These are phyloP conservation scores for Coniochaeta pulveracea DNA, from an alignment of 2,329 filamentous ascomycete species.

Conservation along the genomic window DNA sequence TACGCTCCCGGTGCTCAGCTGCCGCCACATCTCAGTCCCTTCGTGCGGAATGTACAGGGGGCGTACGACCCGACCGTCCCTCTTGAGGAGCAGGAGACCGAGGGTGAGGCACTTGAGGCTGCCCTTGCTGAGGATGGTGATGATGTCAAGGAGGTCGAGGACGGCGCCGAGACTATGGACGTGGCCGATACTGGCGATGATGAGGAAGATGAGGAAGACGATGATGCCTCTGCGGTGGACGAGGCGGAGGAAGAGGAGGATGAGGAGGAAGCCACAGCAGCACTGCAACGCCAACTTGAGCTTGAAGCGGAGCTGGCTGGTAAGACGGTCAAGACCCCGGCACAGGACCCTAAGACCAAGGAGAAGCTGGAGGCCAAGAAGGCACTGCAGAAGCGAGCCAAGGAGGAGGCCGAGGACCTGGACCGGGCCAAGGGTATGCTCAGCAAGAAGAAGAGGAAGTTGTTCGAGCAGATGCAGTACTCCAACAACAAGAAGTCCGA, in stretches of 20 bases:
- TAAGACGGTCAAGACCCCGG: conserved; percentile 40
- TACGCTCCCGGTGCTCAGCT: conserved; percentile 85
- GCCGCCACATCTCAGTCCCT: conserved; percentile 90
- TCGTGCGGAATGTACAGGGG: conserved; percentile 77
- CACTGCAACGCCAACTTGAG: conserved; percentile 71
- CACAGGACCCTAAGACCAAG: conserved; percentile 43
- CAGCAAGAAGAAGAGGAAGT: conserved; percentile 92
- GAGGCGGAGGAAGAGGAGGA: conserved; percentile 32
- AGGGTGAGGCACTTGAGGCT: conserved; percentile 68
- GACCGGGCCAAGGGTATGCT: conserved; percentile 97
- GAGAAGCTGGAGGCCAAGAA: conserved; percentile 61
- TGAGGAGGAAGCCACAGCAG: conserved; percentile 50
- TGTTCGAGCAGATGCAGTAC: conserved; percentile 96
- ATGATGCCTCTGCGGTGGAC: conserved; percentile 39
- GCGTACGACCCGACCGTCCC: conserved; percentile 85
- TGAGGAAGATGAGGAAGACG: conserved; percentile 32
- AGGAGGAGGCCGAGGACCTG: conserved; percentile 73
- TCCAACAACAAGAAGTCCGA: conserved; percentile 88
- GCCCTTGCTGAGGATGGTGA: conserved; percentile 41
- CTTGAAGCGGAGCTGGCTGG: conserved; percentile 86
- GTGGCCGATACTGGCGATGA: conserved; percentile 33
- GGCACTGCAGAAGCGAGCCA: conserved; percentile 57
- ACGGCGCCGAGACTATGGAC: conserved; percentile 22
- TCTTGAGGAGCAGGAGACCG: conserved; percentile 77
- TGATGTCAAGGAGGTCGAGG: conserved; percentile 25